A percentile compares a stretch with the other conserved stretches of the same genome.
Conservation (phyloP, 1,284 basidiomycete genomes). For the Gomphus bonarii region DNA sequence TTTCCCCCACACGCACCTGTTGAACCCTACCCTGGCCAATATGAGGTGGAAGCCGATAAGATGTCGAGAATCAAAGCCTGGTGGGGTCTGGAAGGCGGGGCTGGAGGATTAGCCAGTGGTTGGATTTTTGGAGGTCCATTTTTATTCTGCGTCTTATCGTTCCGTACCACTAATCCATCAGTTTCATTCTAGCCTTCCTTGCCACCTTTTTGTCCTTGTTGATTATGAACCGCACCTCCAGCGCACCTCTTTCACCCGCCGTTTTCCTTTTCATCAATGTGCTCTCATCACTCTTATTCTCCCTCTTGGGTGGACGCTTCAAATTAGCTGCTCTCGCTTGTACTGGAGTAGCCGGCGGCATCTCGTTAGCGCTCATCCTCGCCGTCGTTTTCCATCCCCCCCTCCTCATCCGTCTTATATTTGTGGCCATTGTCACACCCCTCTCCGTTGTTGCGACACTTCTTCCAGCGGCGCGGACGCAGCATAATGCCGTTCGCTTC, state of each 20-base stretch:
- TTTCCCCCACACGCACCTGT: slow-evolving; percentile 39
- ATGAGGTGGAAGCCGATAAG: slow-evolving; percentile 18
- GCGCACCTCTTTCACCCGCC: slow-evolving; percentile 31
- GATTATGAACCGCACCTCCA: slow-evolving; percentile 39
- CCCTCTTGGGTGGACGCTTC: slow-evolving; percentile 40
- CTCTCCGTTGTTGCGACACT: slow-evolving; percentile 32
- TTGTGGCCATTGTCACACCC: slow-evolving; percentile 34
- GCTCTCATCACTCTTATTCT: slow-evolving; percentile 35
- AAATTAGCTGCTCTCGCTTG: slow-evolving; percentile 34
- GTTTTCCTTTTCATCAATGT: slow-evolving; percentile 53
- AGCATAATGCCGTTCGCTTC: slow-evolving; percentile 38
- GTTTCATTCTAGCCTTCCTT: slow-evolving; percentile 29
- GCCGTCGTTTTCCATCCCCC: slow-evolving; percentile 49
- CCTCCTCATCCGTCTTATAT: slow-evolving; percentile 42
- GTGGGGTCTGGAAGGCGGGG: slow-evolving; percentile 44
- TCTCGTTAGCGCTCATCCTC: slow-evolving; percentile 39
- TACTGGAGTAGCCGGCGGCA: slow-evolving; percentile 40
- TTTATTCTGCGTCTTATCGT: slow-evolving; percentile 2
- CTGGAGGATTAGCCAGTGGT: slow-evolving; percentile 49
- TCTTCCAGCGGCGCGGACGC: slow-evolving; percentile 33
- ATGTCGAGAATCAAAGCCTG: slow-evolving; percentile 23
- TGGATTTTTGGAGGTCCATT: slow-evolving; percentile 50
- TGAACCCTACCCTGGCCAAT: slow-evolving; percentile 25
- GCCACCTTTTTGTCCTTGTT: slow-evolving; percentile 49
- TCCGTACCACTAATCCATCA: slow-evolving; percentile 6